Percentiles rank a stretch among this genome's conserved stretches.
Evolutionary conservation across 2,329 filamentous ascomycete genomes (phyloP).

Genomic region (Epichloe gansuensis): DNA sequence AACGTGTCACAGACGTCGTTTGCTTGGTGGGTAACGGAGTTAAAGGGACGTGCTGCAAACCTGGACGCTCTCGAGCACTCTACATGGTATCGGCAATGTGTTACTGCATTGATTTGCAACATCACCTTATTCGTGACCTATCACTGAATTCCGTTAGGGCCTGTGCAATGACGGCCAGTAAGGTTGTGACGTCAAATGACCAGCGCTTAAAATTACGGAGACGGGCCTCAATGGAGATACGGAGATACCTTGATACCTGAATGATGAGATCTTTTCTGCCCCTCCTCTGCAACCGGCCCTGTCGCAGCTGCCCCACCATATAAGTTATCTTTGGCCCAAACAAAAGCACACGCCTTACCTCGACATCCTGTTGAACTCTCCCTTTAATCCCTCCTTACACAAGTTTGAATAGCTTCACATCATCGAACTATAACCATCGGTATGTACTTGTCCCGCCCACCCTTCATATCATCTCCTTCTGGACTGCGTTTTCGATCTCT

Average conservation of each 20-base stretch:
- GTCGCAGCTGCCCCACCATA: constrained; percentile 12
- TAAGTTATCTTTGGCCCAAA: constrained; percentile 4
- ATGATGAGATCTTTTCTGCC: constrained; percentile 13
- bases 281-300: constrained; percentile 3
- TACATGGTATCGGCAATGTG: neutral
- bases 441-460: neutral
- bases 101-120: neutral
- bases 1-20: neutral
- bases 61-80: neutral
- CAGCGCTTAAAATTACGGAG: neutral
- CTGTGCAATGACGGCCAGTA: neutral
- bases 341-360: constrained; percentile 2
- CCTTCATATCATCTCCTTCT: neutral
- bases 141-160: neutral
- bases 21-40: neutral
- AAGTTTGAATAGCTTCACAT: neutral
- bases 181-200: neutral
- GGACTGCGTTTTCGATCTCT: neutral
- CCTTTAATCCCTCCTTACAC: neutral
- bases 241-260: neutral
- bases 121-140: neutral
- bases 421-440: neutral
- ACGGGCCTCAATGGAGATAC: neutral
- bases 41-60: neutral
- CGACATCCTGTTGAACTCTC: constrained; percentile 1